Percentiles rank a stretch among this genome's conserved stretches.
These are phyloP conservation scores for Apophysomyces sp. DNA, from an alignment of 371 early-diverging fungal genomes.

Conservation along the genomic window DNA sequence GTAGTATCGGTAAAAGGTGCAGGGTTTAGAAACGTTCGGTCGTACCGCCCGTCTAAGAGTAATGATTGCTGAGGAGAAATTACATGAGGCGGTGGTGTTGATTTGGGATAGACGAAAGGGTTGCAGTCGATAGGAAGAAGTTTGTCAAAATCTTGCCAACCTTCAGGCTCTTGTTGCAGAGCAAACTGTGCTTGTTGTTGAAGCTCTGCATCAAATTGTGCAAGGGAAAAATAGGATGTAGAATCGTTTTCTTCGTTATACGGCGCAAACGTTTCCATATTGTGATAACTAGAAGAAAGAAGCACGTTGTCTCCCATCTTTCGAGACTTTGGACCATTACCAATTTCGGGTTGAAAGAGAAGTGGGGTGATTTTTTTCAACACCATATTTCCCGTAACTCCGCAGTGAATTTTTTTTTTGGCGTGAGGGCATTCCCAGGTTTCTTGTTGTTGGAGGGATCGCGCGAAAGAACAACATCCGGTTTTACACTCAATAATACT, in stretches of 20 bases:
- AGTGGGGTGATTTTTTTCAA: constrained; percentile 2
- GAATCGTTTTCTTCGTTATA: neutral
- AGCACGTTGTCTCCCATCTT: neutral
- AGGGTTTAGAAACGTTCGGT: neutral
- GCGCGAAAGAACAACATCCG: neutral
- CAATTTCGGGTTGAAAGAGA: neutral
- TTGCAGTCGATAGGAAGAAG: constrained; percentile 24
- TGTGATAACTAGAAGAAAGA: constrained; percentile 1
- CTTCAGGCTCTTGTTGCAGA: constrained; percentile 20
- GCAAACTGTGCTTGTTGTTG: constrained; percentile 49
- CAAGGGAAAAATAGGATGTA: constrained; percentile 9
- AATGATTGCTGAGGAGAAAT: neutral
- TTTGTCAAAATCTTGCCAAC: constrained; percentile 43
- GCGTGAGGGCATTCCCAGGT: neutral
- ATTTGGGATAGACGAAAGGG: neutral
- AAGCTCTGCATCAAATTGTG: constrained; percentile 39
- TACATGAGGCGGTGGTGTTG: constrained; percentile 5
- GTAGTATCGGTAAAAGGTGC: neutral
- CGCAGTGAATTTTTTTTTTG: neutral
- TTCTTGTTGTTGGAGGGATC: neutral
- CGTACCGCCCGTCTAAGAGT: neutral
- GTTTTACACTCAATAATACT: too few species aligned
- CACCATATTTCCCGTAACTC: constrained; percentile 1
- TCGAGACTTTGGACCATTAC: neutral
- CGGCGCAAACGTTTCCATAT: neutral